Evolutionary conservation across 176 grass and related monocot genomes (phyloP), one percentile per base, ranked within the genome.

Genomic region (Miscanthus lutarioriparius): DNA sequence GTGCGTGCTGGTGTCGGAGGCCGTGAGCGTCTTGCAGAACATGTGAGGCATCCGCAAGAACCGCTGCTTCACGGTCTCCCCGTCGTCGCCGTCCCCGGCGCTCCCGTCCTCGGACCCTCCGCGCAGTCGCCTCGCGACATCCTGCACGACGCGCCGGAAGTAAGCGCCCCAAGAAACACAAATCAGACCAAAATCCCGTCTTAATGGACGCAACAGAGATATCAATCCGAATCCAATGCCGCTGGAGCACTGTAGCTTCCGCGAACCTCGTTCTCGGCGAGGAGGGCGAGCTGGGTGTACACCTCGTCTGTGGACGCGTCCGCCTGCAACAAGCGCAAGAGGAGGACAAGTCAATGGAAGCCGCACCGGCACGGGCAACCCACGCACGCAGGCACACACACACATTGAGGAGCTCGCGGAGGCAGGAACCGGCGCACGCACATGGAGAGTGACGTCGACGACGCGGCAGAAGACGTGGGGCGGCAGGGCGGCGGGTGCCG

Each of bases 21-120:
- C 93, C 28, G 96, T 99, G 38, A 99, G 89, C 35, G 93, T 99
- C 91, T 99, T 99, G 87, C 96, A 99, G 88, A 99, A 99, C 96
- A 99, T 99, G 74, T 99, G 96, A 35, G 96, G 88, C 72, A 92
- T 94, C 66, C 90, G n/a, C 1, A 88, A 82, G 30, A 87, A 75
- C 7, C 83, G 87, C 80, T 72, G 87, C 87, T 69, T 93, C 20
- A 78, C 74, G 51, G 47, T 27, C 10, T 94, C 93, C 44, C 43
- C 90, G 27, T 89, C 89, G 1, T 96, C 89, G 33, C 72, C 69
- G 43, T 70, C 86, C 27, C 44, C 62, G n/a, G 75, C 83, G 59
- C 77, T 20, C 13, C 67, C 93, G 25, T 95, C 89, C 10, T 87
- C 87, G 2, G 73, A 72, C 30, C 82, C 82, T 25, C 87, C 88